Evolutionary conservation across 2,329 filamentous ascomycete species (phyloP).

Genomic region (Cryoendolithus antarcticus): DNA sequence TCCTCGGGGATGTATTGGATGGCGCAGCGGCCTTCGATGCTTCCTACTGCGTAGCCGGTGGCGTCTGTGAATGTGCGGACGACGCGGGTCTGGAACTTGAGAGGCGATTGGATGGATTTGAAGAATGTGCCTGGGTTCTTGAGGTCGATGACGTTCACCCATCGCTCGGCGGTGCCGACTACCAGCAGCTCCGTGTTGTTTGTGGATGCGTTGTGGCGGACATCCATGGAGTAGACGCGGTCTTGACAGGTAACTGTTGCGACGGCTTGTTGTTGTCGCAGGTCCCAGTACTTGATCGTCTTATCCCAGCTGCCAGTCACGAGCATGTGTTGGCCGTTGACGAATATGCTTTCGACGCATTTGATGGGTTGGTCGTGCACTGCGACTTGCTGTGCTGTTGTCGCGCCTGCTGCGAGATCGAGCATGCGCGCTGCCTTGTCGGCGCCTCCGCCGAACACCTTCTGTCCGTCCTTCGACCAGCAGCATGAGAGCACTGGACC

Average conservation of each 20-base stretch:
- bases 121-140: slow-evolving; percentile 81
- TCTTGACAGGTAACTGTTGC: slow-evolving; percentile 59
- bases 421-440: slow-evolving; percentile 85
- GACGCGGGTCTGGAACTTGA: slow-evolving; percentile 96
- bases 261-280: slow-evolving; percentile 53
- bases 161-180: slow-evolving; percentile 83
- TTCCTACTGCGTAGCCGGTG: slow-evolving; percentile 84
- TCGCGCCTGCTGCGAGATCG: slow-evolving; percentile 53
- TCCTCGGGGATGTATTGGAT: slow-evolving; percentile 99
- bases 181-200: slow-evolving; percentile 58
- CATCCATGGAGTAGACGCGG: slow-evolving; percentile 82
- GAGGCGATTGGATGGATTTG: slow-evolving; percentile 88
- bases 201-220: slow-evolving; percentile 44
- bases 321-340: slow-evolving; percentile 61
- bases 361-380: slow-evolving; percentile 76
- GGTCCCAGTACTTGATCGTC: slow-evolving; percentile 80
- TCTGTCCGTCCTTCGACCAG: slow-evolving; percentile 89
- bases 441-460: slow-evolving; percentile 75
- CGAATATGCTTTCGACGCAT: slow-evolving; percentile 52
- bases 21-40: slow-evolving; percentile 91
- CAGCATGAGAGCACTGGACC: slow-evolving; percentile 72
- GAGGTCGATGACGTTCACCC: slow-evolving; percentile 91
- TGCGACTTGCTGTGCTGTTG: slow-evolving; percentile 53
- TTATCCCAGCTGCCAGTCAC: slow-evolving; percentile 91
- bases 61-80: slow-evolving; percentile 92